Base-by-base conservation (phyloP, 78 protist species). In the Speleostelium caveatum region DNA sequence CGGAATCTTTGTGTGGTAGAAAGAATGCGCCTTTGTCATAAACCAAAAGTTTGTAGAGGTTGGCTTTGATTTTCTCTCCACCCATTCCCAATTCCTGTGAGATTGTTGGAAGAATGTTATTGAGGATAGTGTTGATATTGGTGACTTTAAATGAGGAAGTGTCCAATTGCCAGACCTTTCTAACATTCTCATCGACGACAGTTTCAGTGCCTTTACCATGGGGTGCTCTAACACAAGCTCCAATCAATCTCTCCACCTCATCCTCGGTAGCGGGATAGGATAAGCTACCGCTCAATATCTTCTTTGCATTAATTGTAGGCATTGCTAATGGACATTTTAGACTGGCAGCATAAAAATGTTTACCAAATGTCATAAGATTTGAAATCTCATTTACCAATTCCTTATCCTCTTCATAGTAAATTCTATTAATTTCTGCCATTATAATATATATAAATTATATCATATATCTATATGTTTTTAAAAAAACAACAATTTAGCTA, bases 1-100 rank as follows among this genome's bases (percentile, higher is more conserved):
- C 86, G 17, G 63, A n/a, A 21, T 62, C 22, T 32, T 32, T 14
- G 0, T 32, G 69, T 32, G 69, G 69, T 26, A n/a, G 8, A 53
- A 53, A 77, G 75, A 77, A 77, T 14, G 53, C 63, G 36, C 87
- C 87, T 65, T 77, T 49, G 35, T 77, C 87, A 77, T 77, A 77
- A 24, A 77, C 22, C 2, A 62, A 65, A 26, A 77, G 1, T 24
- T 77, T 77, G 0, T n/a, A 77, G 3, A 77, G 30, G 2, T 63
- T 56, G 21, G 74, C 63, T 24, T 36, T 26, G 3, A 55, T 1
- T 17, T 58, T 58, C 24, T 58, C 63, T 19, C 63, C 63, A 58
- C 30, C 7, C 63, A 58, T n/a, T 24, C 73, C 73, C 16, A 67
- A 39, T 4, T 35, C 73, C 1, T 10, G 21, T 22, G 12, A 4